Evolutionary conservation across 2,329 filamentous ascomycete genomes (phyloP).

Genomic region (Bipolaris victoriae): DNA sequence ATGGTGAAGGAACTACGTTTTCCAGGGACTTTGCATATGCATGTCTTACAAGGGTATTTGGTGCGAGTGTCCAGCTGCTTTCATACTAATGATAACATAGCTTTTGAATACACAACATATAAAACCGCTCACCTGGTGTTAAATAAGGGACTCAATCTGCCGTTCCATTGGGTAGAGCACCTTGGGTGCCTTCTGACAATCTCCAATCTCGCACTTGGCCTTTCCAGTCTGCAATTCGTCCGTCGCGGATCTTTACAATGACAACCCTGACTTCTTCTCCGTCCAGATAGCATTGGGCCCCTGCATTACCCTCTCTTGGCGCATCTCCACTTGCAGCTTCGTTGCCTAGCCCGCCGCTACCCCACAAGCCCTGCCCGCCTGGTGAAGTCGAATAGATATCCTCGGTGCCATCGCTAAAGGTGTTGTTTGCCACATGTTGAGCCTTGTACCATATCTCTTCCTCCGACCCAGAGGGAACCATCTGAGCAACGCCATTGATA

Average conservation of each 20-base stretch:
- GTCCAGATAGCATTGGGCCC: constrained; percentile 72
- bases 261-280: constrained; percentile 87
- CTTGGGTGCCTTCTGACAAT: constrained; percentile 1
- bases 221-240: constrained; percentile 93
- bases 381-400: constrained; percentile 38
- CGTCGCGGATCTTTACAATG: constrained; percentile 81
- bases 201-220: constrained; percentile 85
- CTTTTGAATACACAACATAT: neutral
- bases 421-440: constrained; percentile 89
- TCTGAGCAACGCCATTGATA: constrained; percentile 83
- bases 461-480: constrained; percentile 74
- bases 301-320: constrained; percentile 49
- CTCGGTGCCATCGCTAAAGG: constrained; percentile 63
- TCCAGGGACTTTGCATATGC: neutral
- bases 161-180: constrained; percentile 2
- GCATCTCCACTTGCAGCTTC: constrained; percentile 51
- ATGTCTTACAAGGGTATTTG: neutral
- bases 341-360: constrained; percentile 52
- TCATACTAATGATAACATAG: neutral
- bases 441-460: constrained; percentile 85
- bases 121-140: neutral
- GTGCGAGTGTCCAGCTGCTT: neutral
- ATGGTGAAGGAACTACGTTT: neutral
- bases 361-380: constrained; percentile 51
- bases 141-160: neutral